phyloP scores from a whole-genome alignment of 2,329 filamentous ascomycete species.

The Phaeosphaeriaceae sp. region DNA sequence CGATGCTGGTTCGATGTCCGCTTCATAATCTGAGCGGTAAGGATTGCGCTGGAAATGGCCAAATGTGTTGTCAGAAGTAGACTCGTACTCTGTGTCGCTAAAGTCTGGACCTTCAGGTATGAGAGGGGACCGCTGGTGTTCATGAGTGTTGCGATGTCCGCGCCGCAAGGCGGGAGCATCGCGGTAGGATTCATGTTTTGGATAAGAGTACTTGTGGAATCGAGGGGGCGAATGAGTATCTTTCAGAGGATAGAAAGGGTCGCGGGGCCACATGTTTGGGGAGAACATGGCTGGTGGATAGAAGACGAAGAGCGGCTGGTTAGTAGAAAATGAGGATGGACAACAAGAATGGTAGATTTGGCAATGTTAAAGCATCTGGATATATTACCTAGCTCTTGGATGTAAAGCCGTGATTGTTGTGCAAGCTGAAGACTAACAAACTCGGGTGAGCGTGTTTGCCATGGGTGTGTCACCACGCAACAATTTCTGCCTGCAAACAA shows the following conservation, averaged over 20 bases:
- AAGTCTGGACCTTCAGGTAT: background rate
- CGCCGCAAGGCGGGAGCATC: background rate
- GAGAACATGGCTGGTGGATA: conserved; percentile 6
- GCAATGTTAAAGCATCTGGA: background rate
- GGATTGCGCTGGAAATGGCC: background rate
- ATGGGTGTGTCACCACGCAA: background rate
- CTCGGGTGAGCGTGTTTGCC: conserved; percentile 5
- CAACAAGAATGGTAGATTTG: too few relatives aligned
- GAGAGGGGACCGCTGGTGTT: background rate
- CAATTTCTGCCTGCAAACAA: background rate
- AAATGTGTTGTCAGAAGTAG: background rate
- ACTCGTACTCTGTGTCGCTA: background rate
- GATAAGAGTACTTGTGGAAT: conserved; percentile 1
- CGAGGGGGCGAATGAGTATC: background rate
- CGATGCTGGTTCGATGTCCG: background rate
- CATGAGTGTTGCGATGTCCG: background rate
- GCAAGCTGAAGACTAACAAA: conserved; percentile 9
- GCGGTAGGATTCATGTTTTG: background rate
- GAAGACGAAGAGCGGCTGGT: background rate
- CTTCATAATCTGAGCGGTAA: background rate
- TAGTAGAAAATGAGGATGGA: background rate
- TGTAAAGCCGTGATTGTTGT: conserved; percentile 5
- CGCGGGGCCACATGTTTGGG: background rate
- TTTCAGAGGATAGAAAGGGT: conserved; percentile 7
- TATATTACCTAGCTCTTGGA: background rate